These are phyloP conservation scores for Boehmeria nivea DNA, from an alignment of 306 rosid genomes.

Conservation along the genomic window DNA sequence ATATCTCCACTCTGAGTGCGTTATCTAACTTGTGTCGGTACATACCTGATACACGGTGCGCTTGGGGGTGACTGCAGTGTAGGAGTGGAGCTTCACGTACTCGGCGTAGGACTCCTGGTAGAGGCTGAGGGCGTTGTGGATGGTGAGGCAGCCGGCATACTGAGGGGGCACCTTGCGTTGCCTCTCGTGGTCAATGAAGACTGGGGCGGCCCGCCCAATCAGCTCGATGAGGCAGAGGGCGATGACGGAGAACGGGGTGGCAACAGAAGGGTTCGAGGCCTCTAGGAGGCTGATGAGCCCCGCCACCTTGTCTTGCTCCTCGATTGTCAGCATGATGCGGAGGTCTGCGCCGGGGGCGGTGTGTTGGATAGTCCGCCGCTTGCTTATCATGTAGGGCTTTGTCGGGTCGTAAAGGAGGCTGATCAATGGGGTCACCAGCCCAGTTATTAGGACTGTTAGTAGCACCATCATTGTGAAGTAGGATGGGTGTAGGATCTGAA, in stretches of 20 bases:
- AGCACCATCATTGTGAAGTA: conserved; percentile 53
- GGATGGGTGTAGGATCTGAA: conserved; percentile 46
- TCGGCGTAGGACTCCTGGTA: conserved; percentile 31
- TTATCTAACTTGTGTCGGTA: too few species aligned
- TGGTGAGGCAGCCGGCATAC: conserved; percentile 27
- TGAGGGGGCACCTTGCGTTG: conserved; percentile 35
- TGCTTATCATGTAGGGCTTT: conserved; percentile 66
- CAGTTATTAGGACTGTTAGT: conserved; percentile 36
- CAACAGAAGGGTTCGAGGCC: conserved; percentile 37
- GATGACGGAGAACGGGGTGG: conserved; percentile 32
- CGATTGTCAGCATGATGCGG: conserved; percentile 35
- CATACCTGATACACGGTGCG: conserved; percentile 53
- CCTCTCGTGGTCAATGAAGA: conserved; percentile 50
- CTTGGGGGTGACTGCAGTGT: conserved; percentile 46
- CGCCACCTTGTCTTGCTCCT: conserved; percentile 29
- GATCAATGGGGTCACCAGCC: conserved; percentile 44
- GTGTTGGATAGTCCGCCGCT: conserved; percentile 69
- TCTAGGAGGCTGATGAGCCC: conserved; percentile 46
- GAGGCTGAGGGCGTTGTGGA: conserved; percentile 28
- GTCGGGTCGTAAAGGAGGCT: conserved; percentile 67
- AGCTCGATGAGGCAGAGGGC: conserved; percentile 54
- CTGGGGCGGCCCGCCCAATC: conserved; percentile 50
- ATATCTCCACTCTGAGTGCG: too few species aligned
- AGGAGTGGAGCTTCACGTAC: conserved; percentile 29
- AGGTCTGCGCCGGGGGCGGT: conserved; percentile 39